Evolutionary conservation across 2,329 filamentous ascomycete genomes (phyloP), one percentile per base, ranked within the genome.

Genomic region (Hypomyces rosellus): DNA sequence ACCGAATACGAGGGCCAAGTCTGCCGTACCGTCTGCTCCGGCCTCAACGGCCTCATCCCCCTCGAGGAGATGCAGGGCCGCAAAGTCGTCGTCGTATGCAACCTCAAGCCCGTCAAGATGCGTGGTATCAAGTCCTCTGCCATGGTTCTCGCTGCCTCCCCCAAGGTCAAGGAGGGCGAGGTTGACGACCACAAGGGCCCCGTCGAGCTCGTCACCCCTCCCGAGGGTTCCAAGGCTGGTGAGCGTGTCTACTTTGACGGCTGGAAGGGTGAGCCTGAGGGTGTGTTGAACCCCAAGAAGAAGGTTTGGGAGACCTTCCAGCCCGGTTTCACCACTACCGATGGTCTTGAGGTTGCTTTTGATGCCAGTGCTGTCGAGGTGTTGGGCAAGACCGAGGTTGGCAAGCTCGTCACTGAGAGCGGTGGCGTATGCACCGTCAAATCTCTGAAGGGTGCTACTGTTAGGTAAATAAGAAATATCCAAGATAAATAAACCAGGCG

Each of bases 41-140:
- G 93, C 25, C 80, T 99, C 57, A 96, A 96, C 69, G 93, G 93
- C 7, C 81, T 96, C 30, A 74, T 99, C 1, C 93, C 93, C 1
- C 78, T 99, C 43, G 89, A 89, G 69, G 89, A 96, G 69, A 96
- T 99, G 93, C 93, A 99, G 70, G 84, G 85, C 64, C 89, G 93
- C 68, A 95, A 95, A 74, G 89, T 99, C 54, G 81, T 99, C 33
- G 88, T 93, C 1, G 92, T 99, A 18, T 95, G 89, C 78, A 99
- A 99, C 72, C 81, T 99, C 60, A 99, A 99, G 79, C 93, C 93
- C 46, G 93, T 97, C 69, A 99, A 95, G 70, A 99, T 99, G 93
- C 88, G 93, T 57, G 93, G 93, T 59, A 78, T 83, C 74, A 82
- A 82, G 73, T 83, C 80, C 3, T 80, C 73, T 59, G 80, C 91